Base-by-base conservation (phyloP, 352 stramenopile genomes). In the Phytopythium mirpurense region DNA sequence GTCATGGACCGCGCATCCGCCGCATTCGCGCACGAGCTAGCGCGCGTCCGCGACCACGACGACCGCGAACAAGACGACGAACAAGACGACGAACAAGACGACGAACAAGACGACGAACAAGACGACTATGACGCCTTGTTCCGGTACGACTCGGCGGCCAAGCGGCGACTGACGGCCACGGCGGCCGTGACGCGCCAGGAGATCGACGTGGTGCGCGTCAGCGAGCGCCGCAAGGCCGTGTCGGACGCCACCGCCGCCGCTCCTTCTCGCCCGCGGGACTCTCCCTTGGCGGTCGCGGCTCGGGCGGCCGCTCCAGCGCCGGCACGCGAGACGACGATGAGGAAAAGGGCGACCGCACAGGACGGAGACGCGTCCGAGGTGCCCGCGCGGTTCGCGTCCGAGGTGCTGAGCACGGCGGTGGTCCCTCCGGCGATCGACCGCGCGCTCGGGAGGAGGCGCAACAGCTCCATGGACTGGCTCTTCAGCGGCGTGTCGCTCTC, bases 401-500 rank as follows among this genome's bases (percentile, higher is more conserved):
- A 37, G n/a, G 45, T 38, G 29, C 27, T 29, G n/a, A 40, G n/a
- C 29, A 3, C 24, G 6, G 45, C 43, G 16, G 43, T 38, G 18
- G 27, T 23, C 8, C 26, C 45, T 4, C 27, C n/a, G 11, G 45
- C 14, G 3, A 16, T 40, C 45, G 32, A 51, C 45, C 3, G 29
- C 9, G 5, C 29, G 29, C 40, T 27, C 18, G 19, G n/a, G 18
- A 6, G 45, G 45, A 51, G 45, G 11, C 29, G 45, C 27, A 51
- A 51, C 45, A 51, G 45, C 45, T 54, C 47, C 47, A 54, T 43
- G 31, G 47, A 54, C 47, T 54, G 47, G 47, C 12, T 54, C 21
- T 42, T 54, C 23, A 42, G 34, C 47, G 47, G 47, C 47, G 47
- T 54, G 16, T 60, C 70, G 53, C 65, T 90, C 9, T 86, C 70